Evolutionary conservation across 331 rosid species (phyloP), one percentile per base, ranked within the genome.

Genomic region (Arachis monticola): DNA sequence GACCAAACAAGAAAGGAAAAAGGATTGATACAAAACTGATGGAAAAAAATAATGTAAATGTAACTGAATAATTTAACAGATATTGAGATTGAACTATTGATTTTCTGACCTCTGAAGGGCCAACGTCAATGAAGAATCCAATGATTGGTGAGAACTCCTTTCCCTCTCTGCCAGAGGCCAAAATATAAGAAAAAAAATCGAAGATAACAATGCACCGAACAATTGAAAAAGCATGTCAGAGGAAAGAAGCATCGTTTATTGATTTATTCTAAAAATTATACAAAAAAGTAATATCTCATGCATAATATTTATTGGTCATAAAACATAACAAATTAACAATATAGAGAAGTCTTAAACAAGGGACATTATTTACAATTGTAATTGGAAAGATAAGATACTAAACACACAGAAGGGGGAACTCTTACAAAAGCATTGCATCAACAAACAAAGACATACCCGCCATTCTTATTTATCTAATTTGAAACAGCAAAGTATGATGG

Each of bases 121-220:
- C 83, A 60, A 73, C 81, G 10, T 85, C 79, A 47, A 84, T 41
- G 67, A 89, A 94, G 83, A 94, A 91, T 57, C 95, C 98, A 73
- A 86, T 83, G 35, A 90, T 69, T 57, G 95, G 98, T 4, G 98
- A 84, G 70, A 94, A 94, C 79, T 90, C 96, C 82, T 85, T 91
- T 35, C 91, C 92, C 63, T 90, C 96, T 77, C 98, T 93, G 82
- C 76, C 55, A 6, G 40, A 66, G 71, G n/a, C 56, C 22, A 55
- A 62, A 76, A 30, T 13, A 11, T n/a, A 10, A 48, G 12, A 3
- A 41, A 41, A 3, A 41, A 41, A 6, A 41, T 17, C 22, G 22
- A 27, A 27, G 30, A 27, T 27, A 8, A 72, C 44, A 79, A 59
- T n/a, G 56, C 70, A 74, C 7, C 55, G 69, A 32, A 50, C 22